Base-by-base conservation (phyloP, 768 basidiomycete species). In the Lyophyllum decastes region DNA sequence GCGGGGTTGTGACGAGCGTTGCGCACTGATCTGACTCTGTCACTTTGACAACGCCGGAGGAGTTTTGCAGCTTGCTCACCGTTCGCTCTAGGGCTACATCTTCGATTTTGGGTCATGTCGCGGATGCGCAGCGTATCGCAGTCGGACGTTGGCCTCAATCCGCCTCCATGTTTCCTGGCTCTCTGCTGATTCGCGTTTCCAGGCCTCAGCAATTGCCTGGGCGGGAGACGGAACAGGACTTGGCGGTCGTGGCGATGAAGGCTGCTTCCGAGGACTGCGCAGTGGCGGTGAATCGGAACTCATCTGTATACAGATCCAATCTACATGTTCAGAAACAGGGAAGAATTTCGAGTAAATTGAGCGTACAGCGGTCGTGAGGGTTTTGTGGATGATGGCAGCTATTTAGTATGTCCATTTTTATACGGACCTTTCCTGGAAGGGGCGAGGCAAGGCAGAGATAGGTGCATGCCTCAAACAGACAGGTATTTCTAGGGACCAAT, bases 171-270 rank as follows among this genome's bases (percentile, higher is more conserved):
- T 76, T 52, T 82, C 79, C 68, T 87, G 80, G 61, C 73, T 83
- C 70, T 87, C 82, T 14, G 68, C 57, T n/a, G 84, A 81, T 70
- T 88, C 85, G 48, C 76, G 72, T 66, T 78, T 82, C 89, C 89
- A 90, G 53, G 84, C 85, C 41, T 85, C 82, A 34, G 84, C 86
- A 68, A 91, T 89, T 26, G 82, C 79, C 60, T 85, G 82, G 4
- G 83, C 82, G 35, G 84, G 83, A 11, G 85, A 78, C 64, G 79
- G 61, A 35, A 63, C 59, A 56, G 72, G 63, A 53, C 69, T 73
- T 43, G 72, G 60, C 26, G 73, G 61, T 34, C 35, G 44, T 54
- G 66, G 68, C 61, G 66, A n/a, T n/a, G n/a, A 64, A 35, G 65
- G 59, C 49, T 66, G 69, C 70, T 73, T 71, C 63, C 70, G 68